A percentile compares a stretch with the other conserved stretches of the same genome.
Conservation (phyloP, 129 eudicot species). For the Arctium minus region DNA sequence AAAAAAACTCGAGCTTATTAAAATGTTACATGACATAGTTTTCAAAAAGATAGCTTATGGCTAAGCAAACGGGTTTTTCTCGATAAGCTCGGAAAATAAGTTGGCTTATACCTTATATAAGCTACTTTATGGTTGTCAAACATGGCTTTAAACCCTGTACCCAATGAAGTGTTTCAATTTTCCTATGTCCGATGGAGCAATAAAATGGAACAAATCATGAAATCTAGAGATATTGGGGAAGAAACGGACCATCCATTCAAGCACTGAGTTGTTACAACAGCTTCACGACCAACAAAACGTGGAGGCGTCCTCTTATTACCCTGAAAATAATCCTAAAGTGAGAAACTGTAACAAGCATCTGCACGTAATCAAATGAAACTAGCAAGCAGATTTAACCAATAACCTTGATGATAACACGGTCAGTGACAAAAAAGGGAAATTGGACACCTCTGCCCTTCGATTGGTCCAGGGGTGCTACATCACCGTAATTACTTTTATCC, state of each 20-base stretch:
- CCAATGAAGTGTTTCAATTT: not conserved
- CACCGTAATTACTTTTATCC: conserved; percentile 61
- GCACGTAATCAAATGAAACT: not conserved
- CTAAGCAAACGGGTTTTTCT: not conserved
- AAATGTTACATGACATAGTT: not conserved
- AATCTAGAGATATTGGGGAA: not conserved
- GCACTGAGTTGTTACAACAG: conserved; percentile 89
- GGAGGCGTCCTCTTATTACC: conserved; percentile 96
- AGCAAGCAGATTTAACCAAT: not conserved
- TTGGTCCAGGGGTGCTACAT: conserved; percentile 39
- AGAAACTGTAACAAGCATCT: not conserved
- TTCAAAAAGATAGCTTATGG: not conserved
- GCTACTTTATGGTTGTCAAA: not conserved
- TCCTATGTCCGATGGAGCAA: not conserved
- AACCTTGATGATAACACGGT: conserved; percentile 89
- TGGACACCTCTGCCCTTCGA: conserved; percentile 82
- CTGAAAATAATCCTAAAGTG: conserved; percentile 30
- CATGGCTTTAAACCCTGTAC: not conserved
- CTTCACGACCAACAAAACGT: conserved; percentile 96
- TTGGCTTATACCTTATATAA: not conserved
- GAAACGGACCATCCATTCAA: conserved; percentile 82
- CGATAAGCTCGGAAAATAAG: not conserved
- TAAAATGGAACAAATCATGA: not conserved
- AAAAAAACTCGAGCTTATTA: too few relatives aligned
- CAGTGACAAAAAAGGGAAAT: conserved; percentile 75